Conservation (phyloP, 2,329 filamentous ascomycete genomes). For the Colletotrichum destructivum region DNA sequence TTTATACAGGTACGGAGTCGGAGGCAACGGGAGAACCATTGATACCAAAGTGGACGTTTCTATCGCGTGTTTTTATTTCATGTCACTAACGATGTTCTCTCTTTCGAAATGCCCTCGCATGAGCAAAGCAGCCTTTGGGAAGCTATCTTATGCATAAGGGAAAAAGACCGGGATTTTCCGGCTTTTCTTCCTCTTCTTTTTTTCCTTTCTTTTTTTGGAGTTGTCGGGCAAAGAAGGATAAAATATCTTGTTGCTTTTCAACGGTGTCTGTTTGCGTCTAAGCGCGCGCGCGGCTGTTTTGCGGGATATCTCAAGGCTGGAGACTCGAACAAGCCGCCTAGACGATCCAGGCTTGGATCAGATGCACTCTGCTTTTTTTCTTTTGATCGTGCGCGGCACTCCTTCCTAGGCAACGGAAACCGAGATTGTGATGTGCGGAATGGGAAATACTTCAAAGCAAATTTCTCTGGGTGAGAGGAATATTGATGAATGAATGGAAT, state of each 20-base stretch:
- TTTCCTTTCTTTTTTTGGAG: slow-evolving; percentile 17
- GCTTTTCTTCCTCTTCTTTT: background rate
- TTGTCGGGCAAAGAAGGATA: slow-evolving; percentile 28
- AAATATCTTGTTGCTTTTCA: background rate
- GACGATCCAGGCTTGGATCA: background rate
- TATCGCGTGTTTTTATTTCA: slow-evolving; percentile 21
- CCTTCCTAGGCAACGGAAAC: background rate
- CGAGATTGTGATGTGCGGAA: slow-evolving; percentile 1
- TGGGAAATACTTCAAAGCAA: background rate
- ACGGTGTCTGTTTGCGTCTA: background rate
- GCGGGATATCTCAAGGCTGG: background rate
- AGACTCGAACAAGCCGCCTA: too few relatives aligned
- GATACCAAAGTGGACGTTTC: slow-evolving; percentile 42
- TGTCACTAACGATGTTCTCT: slow-evolving; percentile 11
- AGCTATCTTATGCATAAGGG: slow-evolving; percentile 9
- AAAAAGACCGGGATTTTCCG: background rate
- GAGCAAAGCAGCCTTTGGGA: background rate
- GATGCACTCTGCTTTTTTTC: background rate
- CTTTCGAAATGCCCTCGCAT: background rate
- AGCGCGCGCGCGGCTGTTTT: background rate
- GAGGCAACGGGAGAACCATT: slow-evolving; percentile 41
- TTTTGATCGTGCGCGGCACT: background rate
- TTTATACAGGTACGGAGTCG: slow-evolving; percentile 39
- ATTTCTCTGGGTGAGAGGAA: background rate
- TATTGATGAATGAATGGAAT: too few relatives aligned